phyloP scores from a whole-genome alignment of 345 rosid species.

The Eucalyptus cloeziana region DNA sequence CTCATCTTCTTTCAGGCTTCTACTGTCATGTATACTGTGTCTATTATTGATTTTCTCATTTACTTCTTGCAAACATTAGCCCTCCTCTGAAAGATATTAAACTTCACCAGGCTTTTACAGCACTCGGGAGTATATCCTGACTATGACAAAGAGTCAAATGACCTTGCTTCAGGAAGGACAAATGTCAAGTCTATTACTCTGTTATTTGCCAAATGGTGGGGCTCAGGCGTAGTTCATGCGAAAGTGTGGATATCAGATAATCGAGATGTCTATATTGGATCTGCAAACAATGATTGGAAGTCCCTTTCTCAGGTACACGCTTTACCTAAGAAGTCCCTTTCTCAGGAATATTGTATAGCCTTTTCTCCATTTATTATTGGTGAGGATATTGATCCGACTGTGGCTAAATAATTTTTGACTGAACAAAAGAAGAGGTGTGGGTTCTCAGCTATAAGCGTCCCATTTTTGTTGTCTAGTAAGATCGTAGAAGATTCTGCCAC shows the following conservation, averaged over 20 bases:
- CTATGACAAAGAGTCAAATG: conserved; percentile 13
- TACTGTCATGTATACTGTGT: accelerated
- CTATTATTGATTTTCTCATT: neutral
- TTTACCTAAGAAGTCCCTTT: neutral
- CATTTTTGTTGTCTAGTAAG: neutral
- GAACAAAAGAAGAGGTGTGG: neutral
- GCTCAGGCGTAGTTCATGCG: conserved; percentile 79
- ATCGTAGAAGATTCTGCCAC: neutral
- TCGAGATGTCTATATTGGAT: conserved; percentile 69
- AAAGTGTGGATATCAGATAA: conserved; percentile 84
- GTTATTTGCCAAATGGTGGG: conserved; percentile 64
- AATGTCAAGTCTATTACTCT: conserved; percentile 59
- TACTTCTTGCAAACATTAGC: neutral
- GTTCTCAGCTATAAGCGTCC: neutral
- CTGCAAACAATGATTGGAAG: conserved; percentile 94
- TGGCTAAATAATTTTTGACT: neutral
- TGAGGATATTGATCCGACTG: neutral
- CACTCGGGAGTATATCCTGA: conserved; percentile 63
- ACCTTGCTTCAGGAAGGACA: conserved; percentile 57
- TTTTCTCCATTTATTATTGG: neutral
- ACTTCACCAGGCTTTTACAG: conserved; percentile 17
- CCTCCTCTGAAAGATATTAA: neutral
- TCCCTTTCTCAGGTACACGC: conserved; percentile 71
- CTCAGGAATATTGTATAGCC: neutral
- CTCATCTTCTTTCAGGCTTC: neutral